Evolutionary conservation across 441 rosid species (phyloP), one percentile per base, ranked within the genome.

Genomic region (Adansonia madagascariensis): DNA sequence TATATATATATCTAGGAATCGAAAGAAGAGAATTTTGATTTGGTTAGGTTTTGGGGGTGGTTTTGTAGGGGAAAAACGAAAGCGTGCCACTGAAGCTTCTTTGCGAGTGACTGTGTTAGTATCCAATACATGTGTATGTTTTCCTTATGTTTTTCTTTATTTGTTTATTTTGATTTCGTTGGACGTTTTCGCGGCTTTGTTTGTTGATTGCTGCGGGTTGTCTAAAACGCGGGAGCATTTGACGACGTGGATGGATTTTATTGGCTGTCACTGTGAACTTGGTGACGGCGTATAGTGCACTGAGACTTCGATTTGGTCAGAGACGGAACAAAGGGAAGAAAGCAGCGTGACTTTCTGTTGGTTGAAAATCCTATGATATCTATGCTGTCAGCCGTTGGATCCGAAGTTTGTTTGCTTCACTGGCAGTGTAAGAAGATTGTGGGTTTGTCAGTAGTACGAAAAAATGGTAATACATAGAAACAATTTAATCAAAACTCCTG

Each of bases 61-160:
- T 56, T 56, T 7, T 56, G 3, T n/a, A 17, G 18, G 20, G 17
- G 17, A 6, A 8, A 18, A 20, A 20, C 3, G 3, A 67, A 57
- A 15, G 66, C 76, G 76, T 73, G 52, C 39, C 18, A 2, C 3
- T 18, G 39, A 73, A 57, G 76, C 66, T 73, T 57, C 67, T 60
- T 1, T 35, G 27, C 41, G 5, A 68, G 56, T 12, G 56, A 68
- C 4, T 10, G 55, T 20, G 10, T 44, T 46, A 44, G 35, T 10
- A 12, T 10, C 4, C 17, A 1, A 10, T 20, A 18, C 55, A 44
- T 0, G 53, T 18, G 72, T 44, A 67, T 9, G 3, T 67, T 3
- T 1, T 20, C 55, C 39, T 46, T 44, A 10, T 3, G 0, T 24
- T 41, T 41, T 41, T 41, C 0, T 4, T 41, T 4, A 0, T 52